These are phyloP conservation scores for Paratrypanosoma confusum DNA, from an alignment of 208 protist species.

Conservation along the genomic window DNA sequence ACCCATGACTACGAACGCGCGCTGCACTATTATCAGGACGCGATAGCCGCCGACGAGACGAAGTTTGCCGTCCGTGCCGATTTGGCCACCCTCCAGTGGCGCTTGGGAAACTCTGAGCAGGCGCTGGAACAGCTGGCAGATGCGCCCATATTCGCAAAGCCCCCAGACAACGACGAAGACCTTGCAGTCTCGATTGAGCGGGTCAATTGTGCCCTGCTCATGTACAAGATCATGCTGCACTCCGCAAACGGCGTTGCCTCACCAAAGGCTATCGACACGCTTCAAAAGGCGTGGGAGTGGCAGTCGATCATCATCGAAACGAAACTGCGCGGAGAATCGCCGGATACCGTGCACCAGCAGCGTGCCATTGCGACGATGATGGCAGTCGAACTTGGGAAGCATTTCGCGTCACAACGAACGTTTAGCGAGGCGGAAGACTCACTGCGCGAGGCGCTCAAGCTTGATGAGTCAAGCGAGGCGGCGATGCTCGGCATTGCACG, in stretches of 20 bases:
- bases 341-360: conserved; percentile 75
- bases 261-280: conserved; percentile 23
- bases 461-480: conserved; percentile 67
- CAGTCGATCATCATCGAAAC: conserved; percentile 62
- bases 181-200: conserved; percentile 44
- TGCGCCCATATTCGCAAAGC: conserved; percentile 27
- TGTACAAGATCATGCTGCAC: conserved; percentile 75
- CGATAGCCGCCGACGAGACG: conserved; percentile 48
- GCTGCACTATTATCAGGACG: conserved; percentile 84
- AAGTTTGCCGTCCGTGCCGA: conserved; percentile 77
- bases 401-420: conserved; percentile 19
- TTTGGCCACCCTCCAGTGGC: conserved; percentile 85
- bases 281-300: conserved; percentile 51
- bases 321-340: conserved; percentile 63
- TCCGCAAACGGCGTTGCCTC: conserved; percentile 7
- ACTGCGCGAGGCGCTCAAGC: conserved; percentile 79
- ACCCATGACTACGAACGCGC: conserved; percentile 91
- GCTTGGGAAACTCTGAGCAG: conserved; percentile 50
- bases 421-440: conserved; percentile 47
- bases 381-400: conserved; percentile 60
- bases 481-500: conserved; percentile 71
- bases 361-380: conserved; percentile 60
- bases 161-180: conserved; percentile 22
- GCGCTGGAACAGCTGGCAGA: conserved; percentile 50
- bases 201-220: conserved; percentile 77